phyloP scores from a whole-genome alignment of 2,329 filamentous ascomycete species.

The Pleomassaria siparia region DNA sequence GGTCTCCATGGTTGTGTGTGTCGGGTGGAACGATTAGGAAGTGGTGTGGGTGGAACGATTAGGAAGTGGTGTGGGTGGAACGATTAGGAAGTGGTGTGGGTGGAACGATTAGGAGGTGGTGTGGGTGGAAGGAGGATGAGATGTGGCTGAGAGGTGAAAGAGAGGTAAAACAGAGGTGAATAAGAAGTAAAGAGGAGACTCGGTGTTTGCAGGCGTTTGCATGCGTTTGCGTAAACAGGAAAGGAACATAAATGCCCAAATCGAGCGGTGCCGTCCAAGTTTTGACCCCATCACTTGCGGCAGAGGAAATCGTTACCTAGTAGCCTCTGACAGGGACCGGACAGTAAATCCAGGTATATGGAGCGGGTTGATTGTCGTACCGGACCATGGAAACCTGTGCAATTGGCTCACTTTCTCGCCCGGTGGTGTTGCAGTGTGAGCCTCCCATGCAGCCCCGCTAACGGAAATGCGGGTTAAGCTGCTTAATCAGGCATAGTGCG shows the following conservation, averaged over 20 bases:
- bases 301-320: neutral
- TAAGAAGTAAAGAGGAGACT: neutral
- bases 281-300: neutral
- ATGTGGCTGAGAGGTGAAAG: neutral
- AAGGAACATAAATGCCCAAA: neutral
- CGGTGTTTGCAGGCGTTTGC: no score
- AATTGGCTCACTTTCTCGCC: neutral
- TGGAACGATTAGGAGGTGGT: neutral
- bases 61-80: neutral
- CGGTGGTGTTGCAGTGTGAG: neutral
- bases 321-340: neutral
- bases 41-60: neutral
- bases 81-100: neutral
- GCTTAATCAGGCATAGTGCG: no score
- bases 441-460: no score
- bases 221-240: neutral
- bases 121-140: neutral
- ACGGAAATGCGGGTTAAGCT: no score
- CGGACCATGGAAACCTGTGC: neutral
- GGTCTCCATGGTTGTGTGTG: neutral
- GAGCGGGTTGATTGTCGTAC: neutral
- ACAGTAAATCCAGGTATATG: neutral
- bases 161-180: neutral
- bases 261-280: neutral
- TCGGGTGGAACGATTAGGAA: neutral